phyloP scores from a whole-genome alignment of 2,329 filamentous ascomycete species.

The Macrophomina phaseolina region DNA sequence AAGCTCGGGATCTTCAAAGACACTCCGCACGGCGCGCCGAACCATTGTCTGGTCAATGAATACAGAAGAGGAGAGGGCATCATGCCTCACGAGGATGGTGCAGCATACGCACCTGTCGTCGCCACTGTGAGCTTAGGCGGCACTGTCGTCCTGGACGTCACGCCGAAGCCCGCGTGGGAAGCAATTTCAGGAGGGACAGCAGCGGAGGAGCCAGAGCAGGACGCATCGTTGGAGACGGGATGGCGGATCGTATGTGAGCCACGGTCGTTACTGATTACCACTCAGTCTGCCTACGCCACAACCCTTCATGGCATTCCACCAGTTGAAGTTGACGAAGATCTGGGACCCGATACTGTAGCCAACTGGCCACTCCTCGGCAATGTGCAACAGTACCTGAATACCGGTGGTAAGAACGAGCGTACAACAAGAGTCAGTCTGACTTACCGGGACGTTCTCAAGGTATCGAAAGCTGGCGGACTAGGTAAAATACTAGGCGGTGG shows the following conservation, averaged over 20 bases:
- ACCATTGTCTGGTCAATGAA: conserved; percentile 94
- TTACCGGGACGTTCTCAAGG: conserved; percentile 85
- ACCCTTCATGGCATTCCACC: conserved; percentile 78
- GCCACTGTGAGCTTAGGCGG: conserved; percentile 88
- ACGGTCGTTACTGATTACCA: conserved; percentile 77
- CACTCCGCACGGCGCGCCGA: conserved; percentile 78
- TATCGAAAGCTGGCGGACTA: conserved; percentile 60
- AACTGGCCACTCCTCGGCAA: conserved; percentile 74
- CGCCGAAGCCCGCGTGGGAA: conserved; percentile 51
- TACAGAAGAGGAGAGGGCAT: conserved; percentile 90
- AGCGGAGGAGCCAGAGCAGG: not conserved
- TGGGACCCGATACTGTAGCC: conserved; percentile 63
- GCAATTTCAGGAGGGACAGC: conserved; percentile 54
- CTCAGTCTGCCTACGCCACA: conserved; percentile 69
- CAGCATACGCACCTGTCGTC: conserved; percentile 84
- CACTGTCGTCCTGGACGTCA: conserved; percentile 78
- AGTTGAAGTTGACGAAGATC: conserved; percentile 66
- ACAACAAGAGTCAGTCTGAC: conserved; percentile 74
- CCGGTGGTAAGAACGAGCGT: conserved; percentile 63
- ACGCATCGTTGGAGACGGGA: not conserved
- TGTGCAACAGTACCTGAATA: conserved; percentile 47
- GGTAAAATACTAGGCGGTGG: conserved; percentile 65
- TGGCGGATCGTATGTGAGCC: conserved; percentile 78
- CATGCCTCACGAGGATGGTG: conserved; percentile 94
- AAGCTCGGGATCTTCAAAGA: conserved; percentile 50